Base-by-base conservation (phyloP, 2,329 filamentous ascomycete genomes). In the Neodidymelliopsis sp. region DNA sequence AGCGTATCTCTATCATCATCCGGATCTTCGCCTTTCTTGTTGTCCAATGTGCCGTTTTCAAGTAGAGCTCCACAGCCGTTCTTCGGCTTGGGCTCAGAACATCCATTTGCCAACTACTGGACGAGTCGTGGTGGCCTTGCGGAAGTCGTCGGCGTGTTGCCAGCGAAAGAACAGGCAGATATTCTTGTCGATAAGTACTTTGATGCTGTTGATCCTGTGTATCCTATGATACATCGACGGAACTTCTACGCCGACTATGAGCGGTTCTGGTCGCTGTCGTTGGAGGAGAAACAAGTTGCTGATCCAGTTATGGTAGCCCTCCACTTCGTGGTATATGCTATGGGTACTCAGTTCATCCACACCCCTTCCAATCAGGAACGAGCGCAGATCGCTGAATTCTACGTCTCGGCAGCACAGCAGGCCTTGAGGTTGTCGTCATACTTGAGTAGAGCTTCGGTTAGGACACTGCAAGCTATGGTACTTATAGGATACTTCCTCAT, bases 71-170 rank as follows among this genome's bases (percentile, higher is more conserved):
- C 86, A 1, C 89, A 86, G 45, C 90, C 90, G 57, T 87, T 91
- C 45, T 92, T 92, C 66, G 89, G 89, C n/a, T 85, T 91, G 55
- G 88, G 87, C 11, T 85, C 86, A 0, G 87, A 90, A 65, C 88
- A 91, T 65, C 88, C 88, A 0, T 91, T 91, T 66, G 85, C 87
- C 63, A 92, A 92, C 66, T 92, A 92, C 71, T 93, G 89, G 89
- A 92, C 88, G 2, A 90, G 86, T 63, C 82, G 86, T 53, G 89
- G 89, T 36, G 89, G 88, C 0, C 74, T 93, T 13, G 79, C 84
- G 7, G 89, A 93, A 71, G 88, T 91, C 6, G 84, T 91, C 31
- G 84, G 83, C 1, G 87, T 91, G 3, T 75, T 93, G 10, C 89
- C 89, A 0, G 86, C 86, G 48, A 91, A 90, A 73, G 74, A 86